phyloP scores from a whole-genome alignment of 305 asterid species.

The Solanum hybrid region DNA sequence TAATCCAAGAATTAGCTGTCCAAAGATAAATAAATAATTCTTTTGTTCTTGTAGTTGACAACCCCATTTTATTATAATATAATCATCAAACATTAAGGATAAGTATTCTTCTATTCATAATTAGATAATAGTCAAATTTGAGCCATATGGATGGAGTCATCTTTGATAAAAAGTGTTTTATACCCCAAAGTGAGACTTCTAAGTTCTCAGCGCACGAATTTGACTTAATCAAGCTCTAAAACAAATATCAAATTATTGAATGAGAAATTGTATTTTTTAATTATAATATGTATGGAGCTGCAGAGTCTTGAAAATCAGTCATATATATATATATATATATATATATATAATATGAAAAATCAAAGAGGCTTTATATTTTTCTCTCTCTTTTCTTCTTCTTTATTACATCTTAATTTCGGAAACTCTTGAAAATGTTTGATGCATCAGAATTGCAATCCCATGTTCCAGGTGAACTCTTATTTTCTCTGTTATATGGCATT shows the following conservation, averaged over 20 bases:
- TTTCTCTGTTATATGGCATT: neutral
- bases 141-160: rapidly evolving
- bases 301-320: neutral
- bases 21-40: neutral
- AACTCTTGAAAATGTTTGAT: neutral
- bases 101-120: too few species aligned
- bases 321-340: neutral
- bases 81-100: neutral
- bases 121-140: too few species aligned
- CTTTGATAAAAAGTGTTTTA: neutral
- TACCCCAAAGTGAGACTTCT: neutral
- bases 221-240: neutral
- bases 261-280: too few species aligned
- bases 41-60: neutral
- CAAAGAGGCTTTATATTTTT: neutral
- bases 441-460: neutral
- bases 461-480: neutral
- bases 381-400: neutral
- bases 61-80: neutral
- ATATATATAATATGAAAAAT: too few species aligned
- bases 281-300: too few species aligned
- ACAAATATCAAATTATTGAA: too few species aligned
- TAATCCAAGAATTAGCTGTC: neutral
- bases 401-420: neutral
- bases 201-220: too few species aligned